Conservation (phyloP, 1,139 yeast species). For the Pichiaceae sp. region DNA sequence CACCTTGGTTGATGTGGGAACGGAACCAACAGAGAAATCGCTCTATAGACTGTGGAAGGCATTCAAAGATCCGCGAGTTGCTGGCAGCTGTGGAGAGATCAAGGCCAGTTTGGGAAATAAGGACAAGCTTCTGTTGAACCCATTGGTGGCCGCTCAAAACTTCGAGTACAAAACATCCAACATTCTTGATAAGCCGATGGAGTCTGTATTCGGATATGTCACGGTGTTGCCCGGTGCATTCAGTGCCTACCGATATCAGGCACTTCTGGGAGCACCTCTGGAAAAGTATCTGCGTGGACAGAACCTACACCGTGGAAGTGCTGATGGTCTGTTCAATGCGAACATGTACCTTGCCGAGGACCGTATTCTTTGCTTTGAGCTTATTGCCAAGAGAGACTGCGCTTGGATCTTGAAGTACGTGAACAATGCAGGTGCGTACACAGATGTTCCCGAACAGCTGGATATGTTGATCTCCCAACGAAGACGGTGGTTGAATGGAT, state of each 20-base stretch:
- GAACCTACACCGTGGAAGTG: constrained; percentile 45
- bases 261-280: constrained; percentile 67
- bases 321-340: constrained; percentile 65
- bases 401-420: constrained; percentile 65
- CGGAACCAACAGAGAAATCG: constrained; percentile 67
- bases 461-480: constrained; percentile 72
- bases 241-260: constrained; percentile 73
- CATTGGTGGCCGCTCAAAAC: constrained; percentile 77
- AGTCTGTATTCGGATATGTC: constrained; percentile 74
- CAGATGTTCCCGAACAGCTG: constrained; percentile 72
- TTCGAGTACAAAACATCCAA: constrained; percentile 80
- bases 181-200: constrained; percentile 77
- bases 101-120: constrained; percentile 53
- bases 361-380: constrained; percentile 72
- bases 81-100: constrained; percentile 87
- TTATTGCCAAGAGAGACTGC: constrained; percentile 60
- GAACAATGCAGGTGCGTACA: constrained; percentile 69
- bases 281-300: constrained; percentile 79
- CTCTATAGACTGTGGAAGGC: constrained; percentile 69
- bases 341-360: constrained; percentile 84
- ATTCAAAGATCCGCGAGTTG: constrained; percentile 68
- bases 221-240: constrained; percentile 82
- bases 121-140: constrained; percentile 46
- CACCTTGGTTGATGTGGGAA: constrained; percentile 71
- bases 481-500: constrained; percentile 81